Conservation (phyloP, 2,329 filamentous ascomycete species). For the Juglanconis oblonga region DNA sequence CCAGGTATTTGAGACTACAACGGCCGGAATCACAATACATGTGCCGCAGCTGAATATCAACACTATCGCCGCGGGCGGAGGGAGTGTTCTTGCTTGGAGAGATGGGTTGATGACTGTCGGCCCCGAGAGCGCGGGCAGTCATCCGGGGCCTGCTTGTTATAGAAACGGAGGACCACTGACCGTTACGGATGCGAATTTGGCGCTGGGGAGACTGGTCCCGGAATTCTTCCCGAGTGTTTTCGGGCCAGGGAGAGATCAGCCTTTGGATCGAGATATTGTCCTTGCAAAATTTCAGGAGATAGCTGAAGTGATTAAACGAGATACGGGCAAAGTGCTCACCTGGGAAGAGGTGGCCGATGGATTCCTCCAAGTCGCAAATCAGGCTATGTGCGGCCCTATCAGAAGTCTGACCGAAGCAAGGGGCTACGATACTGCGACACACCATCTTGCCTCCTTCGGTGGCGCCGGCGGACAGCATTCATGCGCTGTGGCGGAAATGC, state of each 20-base stretch:
- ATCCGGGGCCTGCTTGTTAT: conserved; percentile 9
- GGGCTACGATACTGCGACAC: conserved; percentile 45
- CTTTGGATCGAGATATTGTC: conserved; percentile 4
- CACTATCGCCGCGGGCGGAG: conserved; percentile 9
- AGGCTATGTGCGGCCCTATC: conserved; percentile 12
- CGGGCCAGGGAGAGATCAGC: conserved; percentile 3
- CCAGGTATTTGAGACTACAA: conserved; percentile 15
- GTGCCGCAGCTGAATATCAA: conserved; percentile 12
- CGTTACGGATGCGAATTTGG: conserved; percentile 10
- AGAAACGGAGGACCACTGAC: conserved; percentile 12
- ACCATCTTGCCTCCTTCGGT: conserved; percentile 57
- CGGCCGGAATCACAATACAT: conserved; percentile 10
- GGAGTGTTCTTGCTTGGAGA: conserved; percentile 8
- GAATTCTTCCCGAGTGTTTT: conserved; percentile 11
- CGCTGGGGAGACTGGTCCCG: conserved; percentile 5
- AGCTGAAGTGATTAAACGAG: conserved; percentile 1
- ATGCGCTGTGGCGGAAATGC: conserved; percentile 3
- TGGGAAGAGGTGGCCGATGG: conserved; percentile 10
- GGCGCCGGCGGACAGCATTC: conserved; percentile 12
- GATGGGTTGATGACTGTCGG: conserved; percentile 9
- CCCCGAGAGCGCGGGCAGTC: conserved; percentile 2
- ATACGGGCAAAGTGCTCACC: conserved; percentile 22
- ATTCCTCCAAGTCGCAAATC: conserved; percentile 8
- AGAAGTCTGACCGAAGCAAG: conserved; percentile 4
- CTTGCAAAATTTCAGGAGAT: background rate